Evolutionary conservation across 2,329 filamentous ascomycete genomes (phyloP), one percentile per base, ranked within the genome.

Genomic region (Pseudogymnoascus sp.): DNA sequence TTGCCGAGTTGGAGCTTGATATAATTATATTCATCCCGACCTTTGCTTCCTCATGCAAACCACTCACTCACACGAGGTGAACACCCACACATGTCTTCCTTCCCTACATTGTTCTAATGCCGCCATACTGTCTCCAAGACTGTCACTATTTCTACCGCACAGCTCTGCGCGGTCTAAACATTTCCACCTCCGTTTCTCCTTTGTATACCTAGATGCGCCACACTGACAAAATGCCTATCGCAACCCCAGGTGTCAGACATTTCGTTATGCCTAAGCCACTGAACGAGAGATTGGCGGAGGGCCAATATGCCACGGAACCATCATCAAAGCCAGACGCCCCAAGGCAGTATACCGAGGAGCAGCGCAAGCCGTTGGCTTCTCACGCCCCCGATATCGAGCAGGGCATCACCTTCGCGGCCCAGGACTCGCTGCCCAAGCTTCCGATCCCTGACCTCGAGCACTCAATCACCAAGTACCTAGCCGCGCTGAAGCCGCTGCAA

Each of bases 131-230:
- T 75, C 79, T 90, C 62, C 87, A 94, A 81, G 89, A 95, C 76
- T 95, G 89, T 71, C 90, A 95, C 74, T 95, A 95, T 78, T 95
- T 96, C 78, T 94, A 90, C 79, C 90, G 90, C 80, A 95, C 87
- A 75, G 89, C 90, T 72, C 79, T 96, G 77, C 90, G 90, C 80
- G 87, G 92, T 72, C 79, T 96, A 69, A 93, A 89, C 72, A 86
- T 96, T 69, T 83, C 85, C 77, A 95, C 89, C 69, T 83, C 79
- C 71, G 84, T 96, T 74, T 90, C 88, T 67, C 86, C 88, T 68
- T 79, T 90, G 61, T 91, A 90, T 79, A 82, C 81, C 75, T 90
- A 79, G 81, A 68, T 61, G 66, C 67, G 69, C 64, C 70, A 69
- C 74, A 70, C 80, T 83, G 82, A 75, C 74, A 75, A 70, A 66